Evolutionary conservation across 1,284 basidiomycete species (phyloP).

Genomic region (Pseudozyma tsukubaensis): DNA sequence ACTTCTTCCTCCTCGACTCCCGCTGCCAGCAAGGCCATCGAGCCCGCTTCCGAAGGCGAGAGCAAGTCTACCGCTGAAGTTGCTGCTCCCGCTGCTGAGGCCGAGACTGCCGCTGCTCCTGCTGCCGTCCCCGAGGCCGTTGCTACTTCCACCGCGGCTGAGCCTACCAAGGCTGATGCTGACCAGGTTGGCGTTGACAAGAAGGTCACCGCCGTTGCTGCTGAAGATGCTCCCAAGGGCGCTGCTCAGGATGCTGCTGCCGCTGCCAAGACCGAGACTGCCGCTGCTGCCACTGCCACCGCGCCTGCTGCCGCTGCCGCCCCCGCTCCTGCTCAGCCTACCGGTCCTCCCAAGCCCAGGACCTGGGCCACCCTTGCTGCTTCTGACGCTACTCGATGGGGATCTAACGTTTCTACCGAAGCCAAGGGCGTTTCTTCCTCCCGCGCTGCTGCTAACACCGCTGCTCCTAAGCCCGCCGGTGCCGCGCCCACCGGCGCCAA

Average conservation of each 20-base stretch:
- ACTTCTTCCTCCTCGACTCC: constrained; percentile 24
- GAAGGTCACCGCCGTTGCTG: constrained; percentile 47
- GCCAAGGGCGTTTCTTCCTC: constrained; percentile 49
- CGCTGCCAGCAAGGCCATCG: constrained; percentile 24
- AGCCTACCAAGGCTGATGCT: constrained; percentile 28
- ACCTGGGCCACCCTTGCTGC: constrained; percentile 68
- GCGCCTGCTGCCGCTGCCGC: constrained; percentile 61
- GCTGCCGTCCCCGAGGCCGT: constrained; percentile 26
- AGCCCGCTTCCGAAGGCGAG: constrained; percentile 34
- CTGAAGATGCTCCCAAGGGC: constrained; percentile 50
- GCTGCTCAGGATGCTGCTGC: constrained; percentile 30
- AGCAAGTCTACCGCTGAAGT: constrained; percentile 6
- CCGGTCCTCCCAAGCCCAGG: constrained; percentile 63
- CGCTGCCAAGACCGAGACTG: constrained; percentile 33
- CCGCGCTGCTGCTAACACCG: constrained; percentile 12
- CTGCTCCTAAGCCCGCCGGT: constrained; percentile 51
- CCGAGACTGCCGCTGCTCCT: constrained; percentile 6
- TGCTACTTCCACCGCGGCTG: constrained; percentile 37
- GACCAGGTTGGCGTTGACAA: constrained; percentile 61
- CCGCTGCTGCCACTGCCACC: constrained; percentile 69
- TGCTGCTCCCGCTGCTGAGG: constrained; percentile 9
- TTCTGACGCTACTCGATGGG: constrained; percentile 62
- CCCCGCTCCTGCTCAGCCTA: constrained; percentile 55
- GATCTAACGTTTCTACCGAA: constrained; percentile 58
- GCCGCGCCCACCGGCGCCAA: constrained; percentile 61